Percentiles rank a stretch among this genome's conserved stretches.
Evolutionary conservation across 768 basidiomycete genomes (phyloP).

Genomic region (Amanita molliuscula): DNA sequence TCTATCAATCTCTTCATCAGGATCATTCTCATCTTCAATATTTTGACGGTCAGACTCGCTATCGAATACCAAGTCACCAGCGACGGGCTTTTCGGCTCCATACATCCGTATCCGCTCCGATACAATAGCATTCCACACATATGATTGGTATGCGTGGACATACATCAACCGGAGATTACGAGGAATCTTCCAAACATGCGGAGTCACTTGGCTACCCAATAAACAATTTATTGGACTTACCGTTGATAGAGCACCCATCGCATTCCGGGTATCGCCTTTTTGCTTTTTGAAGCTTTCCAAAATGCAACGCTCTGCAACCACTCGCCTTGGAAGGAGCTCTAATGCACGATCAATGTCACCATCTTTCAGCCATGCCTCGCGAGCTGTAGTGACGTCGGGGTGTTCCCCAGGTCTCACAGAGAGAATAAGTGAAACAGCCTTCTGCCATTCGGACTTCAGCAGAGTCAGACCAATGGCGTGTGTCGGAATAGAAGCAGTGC

Average conservation of each 20-base stretch:
- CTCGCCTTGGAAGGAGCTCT: conserved; percentile 77
- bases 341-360: conserved; percentile 74
- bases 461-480: conserved; percentile 90
- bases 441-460: conserved; percentile 83
- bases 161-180: conserved; percentile 95
- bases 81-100: conserved; percentile 63
- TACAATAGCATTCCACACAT: conserved; percentile 96
- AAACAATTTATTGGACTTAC: conserved; percentile 29
- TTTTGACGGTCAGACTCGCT: conserved; percentile 26
- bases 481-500: conserved; percentile 92
- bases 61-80: conserved; percentile 85
- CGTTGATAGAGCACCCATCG: conserved; percentile 79
- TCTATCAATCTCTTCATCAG: conserved; percentile 23
- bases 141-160: conserved; percentile 96
- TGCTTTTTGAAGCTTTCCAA: conserved; percentile 85
- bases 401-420: conserved; percentile 83
- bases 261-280: conserved; percentile 67
- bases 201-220: background rate
- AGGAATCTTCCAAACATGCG: conserved; percentile 58
- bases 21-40: conserved; percentile 23
- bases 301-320: conserved; percentile 89
- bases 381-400: conserved; percentile 76
- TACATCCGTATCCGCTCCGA: conserved; percentile 83
- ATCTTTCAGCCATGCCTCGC: conserved; percentile 85
- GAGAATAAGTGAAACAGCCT: conserved; percentile 75